Conservation (phyloP, 139 green algal genomes). For the Chlorella sp. region DNA sequence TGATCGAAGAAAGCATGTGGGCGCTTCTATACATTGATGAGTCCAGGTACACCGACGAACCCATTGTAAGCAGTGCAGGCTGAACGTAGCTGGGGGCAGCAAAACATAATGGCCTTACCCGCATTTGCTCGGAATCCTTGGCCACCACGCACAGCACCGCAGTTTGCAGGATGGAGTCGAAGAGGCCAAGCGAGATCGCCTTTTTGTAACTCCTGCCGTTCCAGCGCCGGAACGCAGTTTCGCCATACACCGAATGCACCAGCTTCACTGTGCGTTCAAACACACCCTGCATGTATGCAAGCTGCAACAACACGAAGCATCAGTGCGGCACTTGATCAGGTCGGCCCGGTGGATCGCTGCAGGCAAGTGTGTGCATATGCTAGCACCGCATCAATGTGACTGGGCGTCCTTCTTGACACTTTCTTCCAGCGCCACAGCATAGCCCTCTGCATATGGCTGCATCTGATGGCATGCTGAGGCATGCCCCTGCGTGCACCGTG, state of each 20-base stretch:
- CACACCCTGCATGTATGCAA: neutral
- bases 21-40: too few species aligned
- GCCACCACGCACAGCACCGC: neutral
- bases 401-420: neutral
- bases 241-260: neutral
- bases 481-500: too few species aligned
- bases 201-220: neutral
- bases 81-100: neutral
- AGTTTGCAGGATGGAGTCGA: neutral
- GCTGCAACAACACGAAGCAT: neutral
- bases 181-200: neutral
- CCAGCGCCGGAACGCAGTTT: neutral
- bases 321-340: too few species aligned
- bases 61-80: neutral
- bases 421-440: neutral
- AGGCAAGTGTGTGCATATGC: too few species aligned
- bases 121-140: neutral
- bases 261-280: neutral
- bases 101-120: neutral
- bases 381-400: too few species aligned
- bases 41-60: too few species aligned
- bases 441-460: neutral
- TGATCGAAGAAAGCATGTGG: too few species aligned
- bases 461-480: neutral
- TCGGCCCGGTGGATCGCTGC: too few species aligned